These are phyloP conservation scores for Haplosporangium sp. DNA, from an alignment of 371 early-diverging fungal genomes.

Conservation along the genomic window DNA sequence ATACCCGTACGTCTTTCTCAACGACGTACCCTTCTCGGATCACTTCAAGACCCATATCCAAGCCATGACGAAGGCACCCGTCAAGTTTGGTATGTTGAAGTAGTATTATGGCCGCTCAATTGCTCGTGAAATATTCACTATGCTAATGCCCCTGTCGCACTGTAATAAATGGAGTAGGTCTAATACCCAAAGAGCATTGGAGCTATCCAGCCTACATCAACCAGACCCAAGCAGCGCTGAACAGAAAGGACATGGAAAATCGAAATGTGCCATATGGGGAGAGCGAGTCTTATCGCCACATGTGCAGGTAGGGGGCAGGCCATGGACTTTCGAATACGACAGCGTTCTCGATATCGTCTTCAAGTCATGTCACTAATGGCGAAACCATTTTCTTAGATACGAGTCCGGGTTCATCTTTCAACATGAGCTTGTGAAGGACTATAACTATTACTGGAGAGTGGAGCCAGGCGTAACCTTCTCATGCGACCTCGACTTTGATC, in stretches of 20 bases:
- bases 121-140: too few relatives aligned
- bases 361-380: background rate
- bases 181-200: constrained; percentile 80
- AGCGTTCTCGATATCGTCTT: background rate
- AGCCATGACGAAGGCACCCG: constrained; percentile 67
- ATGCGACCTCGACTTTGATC: constrained; percentile 92
- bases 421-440: constrained; percentile 81
- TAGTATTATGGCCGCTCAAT: constrained; percentile 1
- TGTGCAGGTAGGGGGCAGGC: constrained; percentile 78
- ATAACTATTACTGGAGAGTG: constrained; percentile 96
- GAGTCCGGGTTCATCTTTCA: constrained; percentile 92
- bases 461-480: constrained; percentile 93
- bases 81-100: constrained; percentile 60
- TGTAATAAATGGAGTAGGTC: constrained; percentile 46
- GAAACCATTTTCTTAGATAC: constrained; percentile 49
- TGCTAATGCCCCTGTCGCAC: too few relatives aligned
- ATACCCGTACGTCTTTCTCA: constrained; percentile 94
- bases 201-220: constrained; percentile 77
- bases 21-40: constrained; percentile 84
- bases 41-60: constrained; percentile 72
- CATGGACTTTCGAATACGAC: background rate
- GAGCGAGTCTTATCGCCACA: constrained; percentile 90
- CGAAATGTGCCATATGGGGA: constrained; percentile 84
- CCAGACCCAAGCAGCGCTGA: constrained; percentile 64
- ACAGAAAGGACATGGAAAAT: constrained; percentile 70